phyloP scores from a whole-genome alignment of 2,329 filamentous ascomycete genomes.

The Cercospora brassicicola region DNA sequence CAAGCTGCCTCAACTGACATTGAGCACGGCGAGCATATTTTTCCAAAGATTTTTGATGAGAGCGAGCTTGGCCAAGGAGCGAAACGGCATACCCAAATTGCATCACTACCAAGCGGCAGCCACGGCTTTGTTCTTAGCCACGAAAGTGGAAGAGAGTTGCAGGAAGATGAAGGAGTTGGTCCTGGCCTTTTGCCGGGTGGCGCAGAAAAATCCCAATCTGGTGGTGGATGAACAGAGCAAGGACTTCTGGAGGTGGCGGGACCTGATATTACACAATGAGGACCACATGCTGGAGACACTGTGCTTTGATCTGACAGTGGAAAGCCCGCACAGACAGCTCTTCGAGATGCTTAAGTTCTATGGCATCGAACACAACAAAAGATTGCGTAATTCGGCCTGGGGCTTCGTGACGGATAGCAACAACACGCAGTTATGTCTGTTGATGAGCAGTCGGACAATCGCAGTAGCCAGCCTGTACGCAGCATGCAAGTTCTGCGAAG shows the following conservation, averaged over 20 bases:
- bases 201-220: conserved; percentile 88
- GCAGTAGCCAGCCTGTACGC: conserved; percentile 86
- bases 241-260: conserved; percentile 97
- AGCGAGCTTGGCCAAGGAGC: conserved; percentile 73
- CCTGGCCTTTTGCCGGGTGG: conserved; percentile 87
- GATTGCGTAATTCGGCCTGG: conserved; percentile 83
- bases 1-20: conserved; percentile 85
- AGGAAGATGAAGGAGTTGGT: conserved; percentile 94
- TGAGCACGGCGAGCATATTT: conserved; percentile 90
- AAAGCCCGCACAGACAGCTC: conserved; percentile 81
- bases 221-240: conserved; percentile 95
- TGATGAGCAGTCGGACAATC: conserved; percentile 76
- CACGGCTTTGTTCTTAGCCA: conserved; percentile 87
- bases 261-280: conserved; percentile 88
- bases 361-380: conserved; percentile 74
- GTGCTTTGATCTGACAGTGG: conserved; percentile 89
- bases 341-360: conserved; percentile 77
- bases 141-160: conserved; percentile 96
- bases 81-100: conserved; percentile 64
- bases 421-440: conserved; percentile 78
- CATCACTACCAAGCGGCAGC: conserved; percentile 89
- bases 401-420: conserved; percentile 90
- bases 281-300: conserved; percentile 87
- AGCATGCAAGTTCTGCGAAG: conserved; percentile 70
- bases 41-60: conserved; percentile 97